Evolutionary conservation across 331 rosid species (phyloP).

Genomic region (Telfairia occidentalis): DNA sequence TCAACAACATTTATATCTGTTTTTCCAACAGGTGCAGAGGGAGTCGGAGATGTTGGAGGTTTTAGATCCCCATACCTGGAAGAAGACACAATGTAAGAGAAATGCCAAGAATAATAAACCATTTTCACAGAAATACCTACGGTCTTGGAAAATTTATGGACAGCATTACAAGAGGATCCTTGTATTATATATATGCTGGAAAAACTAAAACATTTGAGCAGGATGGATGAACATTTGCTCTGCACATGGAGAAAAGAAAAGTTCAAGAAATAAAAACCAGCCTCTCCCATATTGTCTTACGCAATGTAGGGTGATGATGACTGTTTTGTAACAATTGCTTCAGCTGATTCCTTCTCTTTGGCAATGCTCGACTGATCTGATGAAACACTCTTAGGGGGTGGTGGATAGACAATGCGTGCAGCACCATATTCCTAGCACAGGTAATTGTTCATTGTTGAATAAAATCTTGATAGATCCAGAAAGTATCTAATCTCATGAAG

Average conservation of each 20-base stretch:
- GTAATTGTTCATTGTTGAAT: conserved; percentile 6
- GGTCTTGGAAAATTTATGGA: background rate
- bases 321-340: conserved; percentile 24
- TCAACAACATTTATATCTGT: conserved; percentile 12
- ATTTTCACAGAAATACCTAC: background rate
- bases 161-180: background rate
- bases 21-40: conserved; percentile 23
- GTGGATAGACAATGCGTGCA: conserved; percentile 20
- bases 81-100: background rate
- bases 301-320: conserved; percentile 53
- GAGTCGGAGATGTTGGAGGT: conserved; percentile 23
- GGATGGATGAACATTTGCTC: conserved; percentile 1
- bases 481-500: background rate
- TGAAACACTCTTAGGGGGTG: conserved; percentile 22
- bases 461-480: background rate
- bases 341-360: conserved; percentile 23
- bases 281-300: conserved; percentile 30
- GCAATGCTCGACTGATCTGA: conserved; percentile 30
- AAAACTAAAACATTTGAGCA: conserved; percentile 2
- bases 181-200: background rate
- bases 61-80: conserved; percentile 27
- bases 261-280: conserved; percentile 6
- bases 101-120: background rate
- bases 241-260: background rate
- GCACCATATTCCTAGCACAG: conserved; percentile 39